Base-by-base conservation (phyloP, 23 red algal genomes). In the Cyanidium caldarium region DNA sequence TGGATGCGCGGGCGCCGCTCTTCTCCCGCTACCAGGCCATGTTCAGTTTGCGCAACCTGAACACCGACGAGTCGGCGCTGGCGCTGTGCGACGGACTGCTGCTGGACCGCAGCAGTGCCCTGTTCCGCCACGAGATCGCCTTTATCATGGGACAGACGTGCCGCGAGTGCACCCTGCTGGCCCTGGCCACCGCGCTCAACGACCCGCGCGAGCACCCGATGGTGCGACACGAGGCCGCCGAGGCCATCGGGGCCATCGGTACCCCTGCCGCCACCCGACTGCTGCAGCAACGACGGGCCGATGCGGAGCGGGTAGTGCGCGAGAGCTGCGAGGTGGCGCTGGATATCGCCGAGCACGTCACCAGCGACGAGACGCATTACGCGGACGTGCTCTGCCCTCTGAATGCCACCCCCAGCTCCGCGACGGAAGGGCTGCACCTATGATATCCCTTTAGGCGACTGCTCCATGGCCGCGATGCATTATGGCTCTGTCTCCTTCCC, bases 221-320 rank as follows among this genome's bases (percentile, higher is more conserved):
- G 92, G 92, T 98, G 21, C 68, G 92, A 37, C 92, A 98, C 68
- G 92, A 98, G 73, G 92, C 92, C 38, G 92, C 92, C 3, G 92
- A 98, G 77, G 92, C 92, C 2, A 41, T 98, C 23, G 92, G 92
- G 17, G 72, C 78, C 36, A 86, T 98, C 12, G 92, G 61, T 16
- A 72, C 46, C 1, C 14, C 20, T 13, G 68, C 79, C 2, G 70
- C 45, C 15, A 46, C 78, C 51, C 36, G 43, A 0, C 46, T 87
- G 25, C 73, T 98, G 39, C 31, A 44, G 2, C 33, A 73, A 35
- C 84, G 72, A 65, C 39, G 44, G 26, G 40, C 25, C 0, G 92
- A 98, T 70, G 70, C 67, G n/a, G 68, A 69, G 30, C 79, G 46
- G 31, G 84, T 98, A 16, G 92, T 98, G 25, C 70, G 92, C n/a